Percentiles rank a stretch among this genome's conserved stretches.
phyloP scores from a whole-genome alignment of 441 rosid genomes.

The Adansonia gregorii region DNA sequence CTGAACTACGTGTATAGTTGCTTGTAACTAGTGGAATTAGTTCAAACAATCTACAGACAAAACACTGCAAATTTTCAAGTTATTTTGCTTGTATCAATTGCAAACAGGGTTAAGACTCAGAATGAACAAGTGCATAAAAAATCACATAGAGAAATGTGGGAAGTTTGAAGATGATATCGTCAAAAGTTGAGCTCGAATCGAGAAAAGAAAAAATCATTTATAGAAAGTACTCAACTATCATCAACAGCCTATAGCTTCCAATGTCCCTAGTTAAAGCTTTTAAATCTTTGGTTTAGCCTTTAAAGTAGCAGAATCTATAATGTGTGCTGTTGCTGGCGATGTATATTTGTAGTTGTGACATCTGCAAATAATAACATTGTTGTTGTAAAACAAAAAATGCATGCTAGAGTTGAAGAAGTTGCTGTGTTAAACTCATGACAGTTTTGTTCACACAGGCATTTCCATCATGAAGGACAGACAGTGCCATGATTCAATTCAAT shows the following conservation, averaged over 20 bases:
- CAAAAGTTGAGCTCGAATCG: not conserved
- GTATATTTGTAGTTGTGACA: not conserved
- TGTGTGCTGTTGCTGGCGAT: not conserved
- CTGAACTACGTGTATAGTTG: not conserved
- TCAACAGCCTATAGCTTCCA: not conserved
- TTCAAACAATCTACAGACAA: not conserved
- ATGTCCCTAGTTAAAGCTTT: not conserved
- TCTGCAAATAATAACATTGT: not conserved
- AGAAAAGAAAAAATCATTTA: not conserved
- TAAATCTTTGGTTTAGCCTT: not conserved
- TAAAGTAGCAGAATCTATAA: not conserved
- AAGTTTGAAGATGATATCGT: not conserved
- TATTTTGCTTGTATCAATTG: not conserved
- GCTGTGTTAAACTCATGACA: conserved; percentile 19
- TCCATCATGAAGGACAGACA: conserved; percentile 78
- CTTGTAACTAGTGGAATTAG: not conserved
- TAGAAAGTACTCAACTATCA: not conserved
- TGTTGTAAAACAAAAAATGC: not conserved
- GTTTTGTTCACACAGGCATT: conserved; percentile 53
- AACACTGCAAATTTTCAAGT: not conserved
- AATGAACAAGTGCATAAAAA: not conserved
- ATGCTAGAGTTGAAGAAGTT: conserved; percentile 1
- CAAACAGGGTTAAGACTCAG: not conserved
- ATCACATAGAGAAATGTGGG: not conserved
- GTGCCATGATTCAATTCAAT: conserved; percentile 80